Evolutionary conservation across 1,284 basidiomycete genomes (phyloP).

Genomic region (Cutaneotrichosporon sp.): DNA sequence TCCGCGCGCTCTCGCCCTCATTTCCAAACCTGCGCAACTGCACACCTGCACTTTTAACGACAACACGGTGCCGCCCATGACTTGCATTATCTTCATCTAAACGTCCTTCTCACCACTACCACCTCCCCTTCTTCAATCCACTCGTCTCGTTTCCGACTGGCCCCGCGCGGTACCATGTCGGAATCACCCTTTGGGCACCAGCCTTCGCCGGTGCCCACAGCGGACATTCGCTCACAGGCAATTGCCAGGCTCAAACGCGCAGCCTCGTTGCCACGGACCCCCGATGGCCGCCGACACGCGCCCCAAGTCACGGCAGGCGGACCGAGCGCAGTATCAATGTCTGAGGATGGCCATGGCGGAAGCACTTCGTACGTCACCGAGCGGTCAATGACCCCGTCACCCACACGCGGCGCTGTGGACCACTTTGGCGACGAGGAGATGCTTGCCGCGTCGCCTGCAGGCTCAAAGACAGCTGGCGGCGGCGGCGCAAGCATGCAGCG

Average conservation of each 20-base stretch:
- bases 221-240: conserved; percentile 60
- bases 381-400: conserved; percentile 3
- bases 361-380: not conserved
- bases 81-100: not conserved
- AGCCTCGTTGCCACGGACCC: conserved; percentile 78
- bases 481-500: conserved; percentile 27
- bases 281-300: conserved; percentile 73
- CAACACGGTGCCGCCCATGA: not conserved
- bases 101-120: not conserved
- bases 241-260: conserved; percentile 83
- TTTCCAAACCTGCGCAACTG: too few relatives aligned
- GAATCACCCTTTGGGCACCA: conserved; percentile 6
- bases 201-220: conserved; percentile 8
- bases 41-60: too few relatives aligned
- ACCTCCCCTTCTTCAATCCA: not conserved
- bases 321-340: not conserved
- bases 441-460: conserved; percentile 31
- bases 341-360: conserved; percentile 4
- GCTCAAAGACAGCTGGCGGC: conserved; percentile 13
- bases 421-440: conserved; percentile 31
- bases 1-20: too few relatives aligned
- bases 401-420: not conserved
- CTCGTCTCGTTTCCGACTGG: not conserved
- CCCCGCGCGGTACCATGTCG: conserved; percentile 4
- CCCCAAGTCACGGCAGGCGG: conserved; percentile 53